Conservation (phyloP, 2,329 filamentous ascomycete species). For the Fusarium sp. region DNA sequence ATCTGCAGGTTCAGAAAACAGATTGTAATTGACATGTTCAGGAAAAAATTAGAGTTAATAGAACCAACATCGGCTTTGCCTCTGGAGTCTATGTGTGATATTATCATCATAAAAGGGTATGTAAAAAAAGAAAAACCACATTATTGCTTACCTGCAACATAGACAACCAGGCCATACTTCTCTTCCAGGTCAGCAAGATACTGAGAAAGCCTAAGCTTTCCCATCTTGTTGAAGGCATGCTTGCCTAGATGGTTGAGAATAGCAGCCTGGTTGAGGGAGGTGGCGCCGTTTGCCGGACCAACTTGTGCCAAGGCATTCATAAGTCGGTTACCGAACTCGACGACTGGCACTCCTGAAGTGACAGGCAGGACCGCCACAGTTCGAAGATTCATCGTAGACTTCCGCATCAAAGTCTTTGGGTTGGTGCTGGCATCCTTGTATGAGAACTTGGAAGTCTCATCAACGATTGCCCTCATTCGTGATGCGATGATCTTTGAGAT, state of each 20-base stretch:
- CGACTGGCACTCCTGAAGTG: constrained; percentile 89
- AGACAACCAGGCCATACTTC: constrained; percentile 94
- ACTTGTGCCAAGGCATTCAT: constrained; percentile 91
- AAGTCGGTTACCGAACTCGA: constrained; percentile 92
- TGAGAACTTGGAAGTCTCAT: constrained; percentile 79
- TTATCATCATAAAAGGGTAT: constrained; percentile 64
- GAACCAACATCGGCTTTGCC: constrained; percentile 68
- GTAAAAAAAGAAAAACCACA: constrained; percentile 17
- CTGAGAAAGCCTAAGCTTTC: constrained; percentile 93
- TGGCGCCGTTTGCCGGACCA: constrained; percentile 89
- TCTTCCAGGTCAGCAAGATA: constrained; percentile 97
- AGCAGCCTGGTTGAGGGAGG: constrained; percentile 90
- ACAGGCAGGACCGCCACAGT: constrained; percentile 95
- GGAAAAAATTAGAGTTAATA: constrained; percentile 78
- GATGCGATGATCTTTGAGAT: constrained; percentile 99
- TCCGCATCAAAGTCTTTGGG: constrained; percentile 67
- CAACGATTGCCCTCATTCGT: constrained; percentile 89
- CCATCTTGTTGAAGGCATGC: constrained; percentile 97
- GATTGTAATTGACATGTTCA: constrained; percentile 55
- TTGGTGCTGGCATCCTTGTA: constrained; percentile 75
- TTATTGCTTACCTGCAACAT: constrained; percentile 78
- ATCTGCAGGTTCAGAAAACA: constrained; percentile 15
- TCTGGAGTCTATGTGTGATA: constrained; percentile 58
- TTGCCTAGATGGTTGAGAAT: constrained; percentile 95
- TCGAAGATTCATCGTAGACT: constrained; percentile 90